Base-by-base conservation (phyloP, 768 basidiomycete species). In the Pulveroboletus sp. region DNA sequence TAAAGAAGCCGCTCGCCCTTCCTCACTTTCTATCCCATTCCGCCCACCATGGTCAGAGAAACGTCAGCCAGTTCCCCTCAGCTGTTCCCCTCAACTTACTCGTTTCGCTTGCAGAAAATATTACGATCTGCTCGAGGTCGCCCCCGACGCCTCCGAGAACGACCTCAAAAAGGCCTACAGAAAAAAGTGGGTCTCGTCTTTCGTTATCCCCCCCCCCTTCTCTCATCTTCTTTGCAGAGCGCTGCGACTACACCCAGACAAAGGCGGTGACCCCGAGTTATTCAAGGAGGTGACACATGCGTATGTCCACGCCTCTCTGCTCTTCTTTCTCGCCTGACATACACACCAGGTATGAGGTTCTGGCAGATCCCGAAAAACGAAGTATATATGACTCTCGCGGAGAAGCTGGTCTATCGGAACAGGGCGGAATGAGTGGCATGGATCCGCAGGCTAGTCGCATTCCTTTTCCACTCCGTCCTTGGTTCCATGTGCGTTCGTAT, bases 261-360 rank as follows among this genome's bases (percentile, higher is more conserved):
- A 94, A 72, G 93, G 93, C 41, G 93, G 93, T 50, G 94, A 96
- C 61, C 93, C 93, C 24, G 95, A 98, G 69, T 70, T 89, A 47
- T 98, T 98, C 84, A 97, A 98, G 67, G 92, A 97, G 67, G 88
- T 98, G 33, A 94, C 91, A 9, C 91, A 93, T 74, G 91, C 91
- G 87, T 93, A 76, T 54, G 90, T 78, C 39, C 42, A 18, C 27
- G 14, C 21, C 33, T 54, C 35, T 53, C 43, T 49, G 8, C 33
- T 6, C 33, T 28, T 30, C 28, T 40, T 44, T 3, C 24, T 30
- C 21, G 33, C 18, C 47, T 56, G 8, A 65, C 3, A 43, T 40
- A 31, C 5, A 9, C 33, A n/a, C 39, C 62, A 94, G 93, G 43
- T 97, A 97, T 63, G 93, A 97, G 74, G 76, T 97, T 46, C 75